These are phyloP conservation scores for Mycena citricolor DNA, from an alignment of 1,284 basidiomycete genomes.

Conservation along the genomic window DNA sequence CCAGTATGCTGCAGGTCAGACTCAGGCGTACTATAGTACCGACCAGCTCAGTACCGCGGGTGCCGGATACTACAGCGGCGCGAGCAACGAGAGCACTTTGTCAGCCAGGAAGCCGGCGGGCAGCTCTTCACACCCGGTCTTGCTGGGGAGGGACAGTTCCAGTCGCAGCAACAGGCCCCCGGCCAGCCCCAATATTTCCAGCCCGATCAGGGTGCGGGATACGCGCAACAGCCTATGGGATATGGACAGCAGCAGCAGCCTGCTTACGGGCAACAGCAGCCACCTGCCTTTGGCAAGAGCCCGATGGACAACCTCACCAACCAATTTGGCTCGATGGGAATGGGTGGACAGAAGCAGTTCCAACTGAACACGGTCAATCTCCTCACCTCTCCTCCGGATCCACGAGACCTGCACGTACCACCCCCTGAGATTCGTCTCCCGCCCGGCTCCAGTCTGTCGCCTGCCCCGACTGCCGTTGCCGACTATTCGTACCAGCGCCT, in stretches of 20 bases:
- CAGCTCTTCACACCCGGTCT: slow-evolving; percentile 88
- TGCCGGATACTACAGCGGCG: slow-evolving; percentile 32
- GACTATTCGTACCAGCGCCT: slow-evolving; percentile 92
- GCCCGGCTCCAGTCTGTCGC: slow-evolving; percentile 77
- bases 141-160: slow-evolving; percentile 63
- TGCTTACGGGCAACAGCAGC: slow-evolving; percentile 51
- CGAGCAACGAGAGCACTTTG: slow-evolving; percentile 30
- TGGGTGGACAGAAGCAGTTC: slow-evolving; percentile 71
- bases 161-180: slow-evolving; percentile 52
- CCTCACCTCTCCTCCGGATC: slow-evolving; percentile 87
- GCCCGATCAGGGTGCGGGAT: slow-evolving; percentile 32
- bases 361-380: slow-evolving; percentile 84
- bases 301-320: slow-evolving; percentile 70
- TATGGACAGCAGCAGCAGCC: slow-evolving; percentile 43
- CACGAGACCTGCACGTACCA: slow-evolving; percentile 74
- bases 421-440: slow-evolving; percentile 92
- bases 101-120: slow-evolving; percentile 37
- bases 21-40: slow-evolving; percentile 79
- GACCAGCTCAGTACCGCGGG: slow-evolving; percentile 44
- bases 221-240: slow-evolving; percentile 12
- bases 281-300: too few species aligned
- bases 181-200: slow-evolving; percentile 33
- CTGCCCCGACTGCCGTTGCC: slow-evolving; percentile 80
- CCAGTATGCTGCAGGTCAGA: slow-evolving; percentile 89
- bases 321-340: slow-evolving; percentile 87